phyloP scores from a whole-genome alignment of 345 rosid species.

The Eucalyptus coolabah region DNA sequence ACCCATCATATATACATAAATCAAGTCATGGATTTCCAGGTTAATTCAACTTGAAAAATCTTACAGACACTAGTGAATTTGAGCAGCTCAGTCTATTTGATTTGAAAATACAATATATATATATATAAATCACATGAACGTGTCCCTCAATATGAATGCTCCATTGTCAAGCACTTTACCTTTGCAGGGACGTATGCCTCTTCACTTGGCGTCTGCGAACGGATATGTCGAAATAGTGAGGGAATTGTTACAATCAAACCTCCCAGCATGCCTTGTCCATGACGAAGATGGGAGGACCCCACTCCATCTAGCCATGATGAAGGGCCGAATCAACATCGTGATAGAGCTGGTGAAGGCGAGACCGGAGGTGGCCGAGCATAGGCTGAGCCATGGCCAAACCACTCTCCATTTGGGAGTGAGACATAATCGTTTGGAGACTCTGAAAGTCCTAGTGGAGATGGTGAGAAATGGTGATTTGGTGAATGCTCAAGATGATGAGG shows the following conservation, averaged over 20 bases:
- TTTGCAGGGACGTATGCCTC: neutral
- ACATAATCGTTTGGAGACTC: neutral
- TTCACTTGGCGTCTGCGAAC: neutral
- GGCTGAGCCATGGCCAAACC: neutral
- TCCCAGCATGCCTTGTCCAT: neutral
- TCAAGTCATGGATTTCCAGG: no score
- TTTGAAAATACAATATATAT: neutral
- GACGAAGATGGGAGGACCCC: neutral
- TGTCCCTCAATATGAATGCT: neutral
- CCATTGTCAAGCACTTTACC: rapidly evolving
- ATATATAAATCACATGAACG: no score
- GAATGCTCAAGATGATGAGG: neutral
- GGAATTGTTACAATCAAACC: neutral
- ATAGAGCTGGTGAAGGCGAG: neutral
- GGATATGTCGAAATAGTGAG: neutral
- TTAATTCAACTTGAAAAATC: no score
- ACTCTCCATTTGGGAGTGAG: neutral
- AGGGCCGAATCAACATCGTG: neutral
- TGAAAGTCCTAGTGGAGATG: neutral
- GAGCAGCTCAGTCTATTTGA: neutral
- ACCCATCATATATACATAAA: no score
- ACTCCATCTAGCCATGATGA: neutral
- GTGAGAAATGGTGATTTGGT: neutral
- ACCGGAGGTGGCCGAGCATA: rapidly evolving
- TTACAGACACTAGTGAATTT: neutral